Percentiles rank a stretch among this genome's conserved stretches.
Evolutionary conservation across 306 rosid genomes (phyloP).

Genomic region (Quercus alba): DNA sequence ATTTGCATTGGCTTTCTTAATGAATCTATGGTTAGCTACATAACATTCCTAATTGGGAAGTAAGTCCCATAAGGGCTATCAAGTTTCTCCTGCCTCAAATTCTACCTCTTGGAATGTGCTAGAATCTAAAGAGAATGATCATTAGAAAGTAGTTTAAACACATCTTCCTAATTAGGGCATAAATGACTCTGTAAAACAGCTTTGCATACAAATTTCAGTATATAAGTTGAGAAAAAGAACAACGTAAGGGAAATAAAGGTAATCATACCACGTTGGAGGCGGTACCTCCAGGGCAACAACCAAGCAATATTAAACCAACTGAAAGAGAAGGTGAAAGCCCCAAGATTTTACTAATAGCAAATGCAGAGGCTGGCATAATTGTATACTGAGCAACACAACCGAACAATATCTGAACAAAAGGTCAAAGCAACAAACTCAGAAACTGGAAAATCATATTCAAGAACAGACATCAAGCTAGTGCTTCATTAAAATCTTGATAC

Average conservation of each 20-base stretch:
- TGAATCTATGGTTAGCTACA: background rate
- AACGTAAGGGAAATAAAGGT: background rate
- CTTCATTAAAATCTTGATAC: background rate
- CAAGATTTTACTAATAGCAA: slow-evolving; percentile 21
- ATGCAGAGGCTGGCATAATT: slow-evolving; percentile 35
- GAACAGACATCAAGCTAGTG: background rate
- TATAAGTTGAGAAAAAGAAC: background rate
- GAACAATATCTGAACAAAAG: slow-evolving; percentile 39
- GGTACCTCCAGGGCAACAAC: slow-evolving; percentile 51
- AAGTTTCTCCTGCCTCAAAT: background rate
- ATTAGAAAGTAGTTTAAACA: background rate
- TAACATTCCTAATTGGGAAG: background rate
- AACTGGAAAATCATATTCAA: background rate
- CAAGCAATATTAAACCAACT: slow-evolving; percentile 42
- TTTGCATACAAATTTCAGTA: background rate
- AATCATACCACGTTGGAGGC: slow-evolving; percentile 50
- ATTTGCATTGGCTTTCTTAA: background rate
- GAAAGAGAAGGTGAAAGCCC: slow-evolving; percentile 40
- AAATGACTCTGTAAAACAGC: background rate
- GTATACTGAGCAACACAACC: slow-evolving; percentile 43
- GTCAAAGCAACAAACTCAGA: background rate
- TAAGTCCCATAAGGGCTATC: background rate
- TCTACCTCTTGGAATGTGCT: background rate
- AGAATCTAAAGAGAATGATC: background rate
- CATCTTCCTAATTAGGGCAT: background rate